phyloP scores from a whole-genome alignment of 495 filamentous ascomycete species.

The Aspergillus incahuasiensis region DNA sequence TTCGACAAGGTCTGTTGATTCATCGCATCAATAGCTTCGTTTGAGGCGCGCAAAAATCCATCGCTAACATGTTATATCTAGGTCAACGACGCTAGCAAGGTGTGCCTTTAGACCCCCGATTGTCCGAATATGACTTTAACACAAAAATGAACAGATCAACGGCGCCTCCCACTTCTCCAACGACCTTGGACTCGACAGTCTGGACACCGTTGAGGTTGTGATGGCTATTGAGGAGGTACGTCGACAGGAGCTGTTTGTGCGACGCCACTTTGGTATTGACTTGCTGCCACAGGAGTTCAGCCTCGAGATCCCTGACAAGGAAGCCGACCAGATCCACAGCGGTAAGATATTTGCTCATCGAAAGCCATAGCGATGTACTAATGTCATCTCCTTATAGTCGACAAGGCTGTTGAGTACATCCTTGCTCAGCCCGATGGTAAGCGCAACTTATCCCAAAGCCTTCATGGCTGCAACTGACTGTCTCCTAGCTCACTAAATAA shows the following conservation, averaged over 20 bases:
- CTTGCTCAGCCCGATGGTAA: constrained; percentile 82
- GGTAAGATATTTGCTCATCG: constrained; percentile 55
- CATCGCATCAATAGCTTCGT: not conserved
- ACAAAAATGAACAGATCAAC: constrained; percentile 57
- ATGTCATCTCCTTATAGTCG: constrained; percentile 55
- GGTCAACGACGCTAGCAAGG: constrained; percentile 74
- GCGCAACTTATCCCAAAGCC: constrained; percentile 1
- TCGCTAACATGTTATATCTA: constrained; percentile 27
- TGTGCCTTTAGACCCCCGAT: constrained; percentile 38
- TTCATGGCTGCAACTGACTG: constrained; percentile 14
- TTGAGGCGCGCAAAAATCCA: not conserved
- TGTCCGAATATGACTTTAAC: constrained; percentile 4
- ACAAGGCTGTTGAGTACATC: constrained; percentile 95
- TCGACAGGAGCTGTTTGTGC: constrained; percentile 17
- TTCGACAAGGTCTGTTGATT: constrained; percentile 76
- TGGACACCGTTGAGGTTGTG: constrained; percentile 98
- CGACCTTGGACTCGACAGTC: constrained; percentile 91
- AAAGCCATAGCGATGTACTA: constrained; percentile 7
- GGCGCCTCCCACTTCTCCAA: constrained; percentile 84
- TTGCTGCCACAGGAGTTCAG: constrained; percentile 77
- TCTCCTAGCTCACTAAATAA: constrained; percentile 40
- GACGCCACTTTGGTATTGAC: constrained; percentile 6
- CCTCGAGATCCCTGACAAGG: constrained; percentile 99
- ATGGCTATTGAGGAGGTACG: constrained; percentile 99
- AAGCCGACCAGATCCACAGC: constrained; percentile 93